Evolutionary conservation across 164 flowering plant species (phyloP).

Genomic region (Nelumbo lutea): DNA sequence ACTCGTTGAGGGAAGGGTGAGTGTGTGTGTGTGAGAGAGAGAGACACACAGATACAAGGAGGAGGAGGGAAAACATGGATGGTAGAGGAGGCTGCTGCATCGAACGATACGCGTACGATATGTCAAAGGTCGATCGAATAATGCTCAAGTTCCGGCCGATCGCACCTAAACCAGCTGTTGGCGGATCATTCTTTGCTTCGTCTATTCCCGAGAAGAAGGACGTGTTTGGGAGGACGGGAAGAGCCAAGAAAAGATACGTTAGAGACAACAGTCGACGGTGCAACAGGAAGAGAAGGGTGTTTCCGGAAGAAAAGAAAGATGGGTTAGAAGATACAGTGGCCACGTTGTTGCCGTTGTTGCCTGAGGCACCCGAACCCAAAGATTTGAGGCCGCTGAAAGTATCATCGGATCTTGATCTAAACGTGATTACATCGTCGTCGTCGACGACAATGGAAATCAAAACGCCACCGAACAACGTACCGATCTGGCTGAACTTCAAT

Average conservation of each 20-base stretch:
- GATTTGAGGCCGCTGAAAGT: slow-evolving; percentile 14
- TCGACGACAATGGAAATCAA: background rate
- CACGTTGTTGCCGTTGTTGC: slow-evolving; percentile 59
- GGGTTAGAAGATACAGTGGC: slow-evolving; percentile 18
- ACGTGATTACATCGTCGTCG: background rate
- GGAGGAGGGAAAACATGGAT: slow-evolving; percentile 36
- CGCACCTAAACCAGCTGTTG: slow-evolving; percentile 67
- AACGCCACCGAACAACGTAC: background rate
- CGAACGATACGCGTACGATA: slow-evolving; percentile 48
- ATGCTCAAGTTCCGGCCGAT: slow-evolving; percentile 81
- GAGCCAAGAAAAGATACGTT: slow-evolving; percentile 38
- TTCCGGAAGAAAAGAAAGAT: slow-evolving; percentile 18
- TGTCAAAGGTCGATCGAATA: slow-evolving; percentile 47
- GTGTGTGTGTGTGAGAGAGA: background rate
- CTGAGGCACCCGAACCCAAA: slow-evolving; percentile 48
- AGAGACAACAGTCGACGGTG: slow-evolving; percentile 10
- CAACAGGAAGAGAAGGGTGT: slow-evolving; percentile 17
- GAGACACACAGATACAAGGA: slow-evolving; percentile 4
- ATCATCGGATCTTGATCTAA: slow-evolving; percentile 1
- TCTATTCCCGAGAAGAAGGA: slow-evolving; percentile 24
- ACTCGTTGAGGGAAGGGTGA: too few relatives aligned
- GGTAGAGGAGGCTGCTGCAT: slow-evolving; percentile 75
- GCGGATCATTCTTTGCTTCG: slow-evolving; percentile 26
- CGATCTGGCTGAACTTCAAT: slow-evolving; percentile 37
- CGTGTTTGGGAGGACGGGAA: slow-evolving; percentile 8